A percentile compares a stretch with the other conserved stretches of the same genome.
Conservation (phyloP, 371 early-diverging fungal species). For the Racocetra persica region DNA sequence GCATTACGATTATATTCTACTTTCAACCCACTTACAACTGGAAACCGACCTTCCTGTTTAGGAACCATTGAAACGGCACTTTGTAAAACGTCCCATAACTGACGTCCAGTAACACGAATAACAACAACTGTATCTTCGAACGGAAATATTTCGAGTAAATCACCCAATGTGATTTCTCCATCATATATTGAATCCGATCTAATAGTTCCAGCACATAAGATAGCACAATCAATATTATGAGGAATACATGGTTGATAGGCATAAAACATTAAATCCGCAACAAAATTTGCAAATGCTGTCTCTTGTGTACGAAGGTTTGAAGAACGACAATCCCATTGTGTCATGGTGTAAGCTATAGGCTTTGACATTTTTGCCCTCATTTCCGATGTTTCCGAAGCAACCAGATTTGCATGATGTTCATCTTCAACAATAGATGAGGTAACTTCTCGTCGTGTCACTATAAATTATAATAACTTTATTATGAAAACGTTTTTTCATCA, state of each 20-base stretch:
- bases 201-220: slow-evolving; percentile 66
- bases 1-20: slow-evolving; percentile 61
- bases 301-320: slow-evolving; percentile 62
- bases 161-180: slow-evolving; percentile 63
- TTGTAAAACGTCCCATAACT: slow-evolving; percentile 65
- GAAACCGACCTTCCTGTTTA: slow-evolving; percentile 71
- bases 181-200: slow-evolving; percentile 63
- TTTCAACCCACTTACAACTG: slow-evolving; percentile 66
- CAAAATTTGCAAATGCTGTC: slow-evolving; percentile 65
- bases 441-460: slow-evolving; percentile 55
- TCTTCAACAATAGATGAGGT: slow-evolving; percentile 51
- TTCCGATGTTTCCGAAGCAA: slow-evolving; percentile 51
- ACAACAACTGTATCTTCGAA: slow-evolving; percentile 71
- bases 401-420: slow-evolving; percentile 51
- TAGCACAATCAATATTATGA: slow-evolving; percentile 56
- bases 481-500: slow-evolving; percentile 2
- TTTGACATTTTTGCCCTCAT: slow-evolving; percentile 56
- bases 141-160: slow-evolving; percentile 68
- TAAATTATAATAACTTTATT: background rate
- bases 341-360: slow-evolving; percentile 59
- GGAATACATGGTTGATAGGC: slow-evolving; percentile 54
- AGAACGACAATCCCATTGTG: slow-evolving; percentile 63
- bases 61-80: slow-evolving; percentile 67
- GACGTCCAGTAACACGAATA: slow-evolving; percentile 60
- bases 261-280: slow-evolving; percentile 66